phyloP scores from a whole-genome alignment of 345 rosid genomes.

The Aegle marmelos region DNA sequence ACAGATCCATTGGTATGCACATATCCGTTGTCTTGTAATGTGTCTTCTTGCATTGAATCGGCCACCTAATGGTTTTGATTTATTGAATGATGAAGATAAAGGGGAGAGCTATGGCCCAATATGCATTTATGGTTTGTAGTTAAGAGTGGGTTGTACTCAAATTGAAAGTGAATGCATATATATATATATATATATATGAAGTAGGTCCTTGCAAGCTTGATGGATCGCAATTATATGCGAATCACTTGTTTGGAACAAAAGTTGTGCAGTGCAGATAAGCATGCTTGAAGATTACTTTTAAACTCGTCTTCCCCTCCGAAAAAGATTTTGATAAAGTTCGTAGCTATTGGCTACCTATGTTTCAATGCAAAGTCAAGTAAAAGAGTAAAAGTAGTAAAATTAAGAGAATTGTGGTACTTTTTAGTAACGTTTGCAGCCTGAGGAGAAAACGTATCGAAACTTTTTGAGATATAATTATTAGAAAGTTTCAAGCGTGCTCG shows the following conservation, averaged over 20 bases:
- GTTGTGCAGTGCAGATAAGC: not conserved
- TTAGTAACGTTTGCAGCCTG: not conserved
- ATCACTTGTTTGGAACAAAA: constrained; percentile 2
- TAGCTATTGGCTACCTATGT: not conserved
- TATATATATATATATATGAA: too few species aligned
- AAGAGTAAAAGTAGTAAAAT: not conserved
- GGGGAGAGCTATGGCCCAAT: not conserved
- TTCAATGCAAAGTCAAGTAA: not conserved
- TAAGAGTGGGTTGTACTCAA: constrained; percentile 26
- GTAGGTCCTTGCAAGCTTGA: not conserved
- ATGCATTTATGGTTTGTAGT: constrained; percentile 27
- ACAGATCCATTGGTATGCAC: not conserved
- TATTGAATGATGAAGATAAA: constrained; percentile 17
- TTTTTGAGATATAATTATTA: too few species aligned
- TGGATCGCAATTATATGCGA: not conserved
- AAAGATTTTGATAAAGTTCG: not conserved
- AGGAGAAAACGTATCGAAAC: too few species aligned
- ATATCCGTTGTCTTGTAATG: constrained; percentile 9
- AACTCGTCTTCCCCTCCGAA: not conserved
- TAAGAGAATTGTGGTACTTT: not conserved
- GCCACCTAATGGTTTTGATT: constrained; percentile 15
- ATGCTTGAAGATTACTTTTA: not conserved
- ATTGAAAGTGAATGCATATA: constrained; percentile 2
- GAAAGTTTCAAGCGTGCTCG: too few species aligned
- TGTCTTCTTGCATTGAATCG: constrained; percentile 24